Percentiles rank a stretch among this genome's conserved stretches.
These are phyloP conservation scores for Protomyces macrosporus DNA, from an alignment of 1,139 yeast genomes.

Conservation along the genomic window DNA sequence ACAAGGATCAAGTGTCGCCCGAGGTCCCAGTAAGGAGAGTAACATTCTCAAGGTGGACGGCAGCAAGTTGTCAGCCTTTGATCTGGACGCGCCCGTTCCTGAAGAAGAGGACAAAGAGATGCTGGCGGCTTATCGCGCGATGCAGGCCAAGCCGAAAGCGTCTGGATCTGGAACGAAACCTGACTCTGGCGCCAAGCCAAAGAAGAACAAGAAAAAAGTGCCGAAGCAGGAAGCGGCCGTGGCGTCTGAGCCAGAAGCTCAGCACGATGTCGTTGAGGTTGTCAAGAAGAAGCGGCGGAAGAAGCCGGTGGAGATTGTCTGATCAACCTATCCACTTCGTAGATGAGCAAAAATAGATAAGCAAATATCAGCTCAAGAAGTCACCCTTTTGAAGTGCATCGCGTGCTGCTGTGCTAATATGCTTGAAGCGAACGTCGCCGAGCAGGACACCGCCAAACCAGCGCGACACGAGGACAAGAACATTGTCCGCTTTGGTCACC, in stretches of 20 bases:
- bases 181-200: background rate
- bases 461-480: conserved; percentile 77
- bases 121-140: conserved; percentile 29
- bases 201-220: conserved; percentile 26
- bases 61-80: conserved; percentile 35
- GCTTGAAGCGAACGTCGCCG: conserved; percentile 92
- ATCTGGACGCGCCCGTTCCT: conserved; percentile 30
- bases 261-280: conserved; percentile 25
- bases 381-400: conserved; percentile 71
- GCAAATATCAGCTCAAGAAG: conserved; percentile 36
- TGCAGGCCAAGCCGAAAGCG: background rate
- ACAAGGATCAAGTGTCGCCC: conserved; percentile 34
- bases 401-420: conserved; percentile 81
- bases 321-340: background rate
- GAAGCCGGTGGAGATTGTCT: conserved; percentile 28
- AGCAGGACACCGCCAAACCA: conserved; percentile 93
- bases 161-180: conserved; percentile 17
- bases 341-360: no score
- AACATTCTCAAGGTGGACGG: conserved; percentile 15
- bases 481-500: conserved; percentile 66
- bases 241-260: conserved; percentile 16
- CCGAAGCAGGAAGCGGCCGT: conserved; percentile 29
- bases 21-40: background rate
- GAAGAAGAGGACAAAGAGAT: conserved; percentile 31
- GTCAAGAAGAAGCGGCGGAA: conserved; percentile 28